A percentile compares a stretch with the other conserved stretches of the same genome.
Conservation (phyloP, 495 filamentous ascomycete species). For the Collariella sp. region DNA sequence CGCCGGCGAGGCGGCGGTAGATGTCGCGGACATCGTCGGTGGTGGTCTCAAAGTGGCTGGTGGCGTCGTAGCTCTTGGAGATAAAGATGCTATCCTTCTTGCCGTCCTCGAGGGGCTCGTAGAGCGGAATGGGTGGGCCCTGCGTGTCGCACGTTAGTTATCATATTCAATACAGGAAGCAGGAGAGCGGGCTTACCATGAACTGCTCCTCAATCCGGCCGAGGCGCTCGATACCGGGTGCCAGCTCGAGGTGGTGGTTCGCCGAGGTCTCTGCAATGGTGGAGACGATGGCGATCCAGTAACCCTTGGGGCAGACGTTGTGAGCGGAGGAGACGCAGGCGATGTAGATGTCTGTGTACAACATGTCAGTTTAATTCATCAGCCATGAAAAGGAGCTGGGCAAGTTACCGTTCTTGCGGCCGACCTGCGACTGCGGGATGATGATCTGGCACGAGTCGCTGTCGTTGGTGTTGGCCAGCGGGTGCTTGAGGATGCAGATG, state of each 20-base stretch:
- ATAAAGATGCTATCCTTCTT: constrained; percentile 89
- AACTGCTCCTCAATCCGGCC: constrained; percentile 95
- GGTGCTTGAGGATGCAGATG: constrained; percentile 95
- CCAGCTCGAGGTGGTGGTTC: constrained; percentile 93
- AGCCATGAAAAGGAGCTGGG: neutral
- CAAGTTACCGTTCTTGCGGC: constrained; percentile 75
- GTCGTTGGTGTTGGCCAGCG: constrained; percentile 75
- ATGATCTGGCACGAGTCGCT: constrained; percentile 91
- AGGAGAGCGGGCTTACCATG: constrained; percentile 46
- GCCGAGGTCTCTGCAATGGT: constrained; percentile 87
- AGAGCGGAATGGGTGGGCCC: constrained; percentile 80
- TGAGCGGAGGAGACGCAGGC: constrained; percentile 91
- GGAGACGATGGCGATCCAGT: constrained; percentile 97
- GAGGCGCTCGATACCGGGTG: constrained; percentile 87
- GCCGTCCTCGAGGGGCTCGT: constrained; percentile 84
- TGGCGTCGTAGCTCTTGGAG: constrained; percentile 96
- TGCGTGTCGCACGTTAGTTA: constrained; percentile 12
- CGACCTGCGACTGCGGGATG: constrained; percentile 94
- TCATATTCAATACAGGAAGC: neutral
- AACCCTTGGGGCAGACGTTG: constrained; percentile 97
- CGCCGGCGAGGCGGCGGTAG: constrained; percentile 75
- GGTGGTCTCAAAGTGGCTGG: constrained; percentile 90
- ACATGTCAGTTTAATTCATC: neutral
- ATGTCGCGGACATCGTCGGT: constrained; percentile 91
- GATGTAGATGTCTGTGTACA: constrained; percentile 80